Evolutionary conservation across 164 flowering plant species (phyloP).

Genomic region (Umbilicus rupestris): DNA sequence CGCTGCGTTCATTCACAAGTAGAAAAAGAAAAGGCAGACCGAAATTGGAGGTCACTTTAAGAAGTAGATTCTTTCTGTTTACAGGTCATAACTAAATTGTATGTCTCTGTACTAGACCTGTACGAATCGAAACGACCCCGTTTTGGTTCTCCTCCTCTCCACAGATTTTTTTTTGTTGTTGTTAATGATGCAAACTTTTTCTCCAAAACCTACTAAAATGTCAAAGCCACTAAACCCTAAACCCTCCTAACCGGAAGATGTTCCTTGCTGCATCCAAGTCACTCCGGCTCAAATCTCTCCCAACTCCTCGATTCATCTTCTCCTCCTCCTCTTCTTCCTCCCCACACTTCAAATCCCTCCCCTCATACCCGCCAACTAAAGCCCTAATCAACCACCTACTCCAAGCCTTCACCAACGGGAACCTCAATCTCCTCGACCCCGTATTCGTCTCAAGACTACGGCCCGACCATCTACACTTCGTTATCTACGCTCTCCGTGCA

Average conservation of each 20-base stretch:
- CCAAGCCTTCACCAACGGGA: conserved; percentile 13
- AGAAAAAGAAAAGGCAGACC: too few species aligned
- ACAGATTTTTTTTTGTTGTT: too few species aligned
- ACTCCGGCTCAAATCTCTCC: background rate
- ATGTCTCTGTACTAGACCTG: too few species aligned
- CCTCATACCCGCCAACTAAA: conserved; percentile 1
- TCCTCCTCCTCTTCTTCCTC: background rate
- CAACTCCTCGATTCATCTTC: background rate
- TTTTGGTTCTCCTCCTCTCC: too few species aligned
- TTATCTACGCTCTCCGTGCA: conserved; percentile 22
- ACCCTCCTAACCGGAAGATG: background rate
- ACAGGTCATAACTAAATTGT: too few species aligned
- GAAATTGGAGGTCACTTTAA: too few species aligned
- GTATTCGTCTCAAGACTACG: conserved; percentile 12
- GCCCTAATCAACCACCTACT: conserved; percentile 14
- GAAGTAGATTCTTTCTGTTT: too few species aligned
- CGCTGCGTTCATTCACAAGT: too few species aligned
- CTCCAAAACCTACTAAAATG: too few species aligned
- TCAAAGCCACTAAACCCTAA: background rate
- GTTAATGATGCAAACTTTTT: too few species aligned
- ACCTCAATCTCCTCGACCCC: conserved; percentile 14
- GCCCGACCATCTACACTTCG: conserved; percentile 19
- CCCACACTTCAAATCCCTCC: background rate
- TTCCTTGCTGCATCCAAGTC: background rate
- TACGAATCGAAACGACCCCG: too few species aligned